Percentiles rank a stretch among this genome's conserved stretches.
phyloP scores from a whole-genome alignment of 2,329 filamentous ascomycete genomes.

The Colletotrichum sp. region DNA sequence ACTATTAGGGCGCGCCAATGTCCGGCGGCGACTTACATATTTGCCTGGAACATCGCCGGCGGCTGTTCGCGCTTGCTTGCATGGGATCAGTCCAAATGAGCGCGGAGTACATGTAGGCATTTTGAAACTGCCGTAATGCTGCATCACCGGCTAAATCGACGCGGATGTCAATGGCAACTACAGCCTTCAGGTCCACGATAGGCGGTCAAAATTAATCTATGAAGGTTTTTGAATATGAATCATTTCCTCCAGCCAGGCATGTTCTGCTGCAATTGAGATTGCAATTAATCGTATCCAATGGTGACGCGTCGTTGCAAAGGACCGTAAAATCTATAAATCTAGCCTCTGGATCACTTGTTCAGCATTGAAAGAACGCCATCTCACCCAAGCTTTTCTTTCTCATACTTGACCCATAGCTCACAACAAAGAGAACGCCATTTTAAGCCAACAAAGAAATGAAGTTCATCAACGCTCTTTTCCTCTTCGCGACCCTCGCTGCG shows the following conservation, averaged over 20 bases:
- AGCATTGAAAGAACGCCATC: rapidly evolving
- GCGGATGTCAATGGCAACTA: background rate
- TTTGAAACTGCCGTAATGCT: background rate
- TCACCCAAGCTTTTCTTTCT: background rate
- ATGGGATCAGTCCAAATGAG: background rate
- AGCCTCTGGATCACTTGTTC: background rate
- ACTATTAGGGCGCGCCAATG: background rate
- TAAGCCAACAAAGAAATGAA: background rate
- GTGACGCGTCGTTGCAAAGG: background rate
- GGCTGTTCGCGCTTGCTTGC: background rate
- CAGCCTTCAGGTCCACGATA: background rate
- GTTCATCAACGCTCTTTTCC: background rate
- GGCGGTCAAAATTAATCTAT: background rate
- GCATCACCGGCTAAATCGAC: background rate
- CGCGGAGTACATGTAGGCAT: background rate
- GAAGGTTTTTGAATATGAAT: background rate
- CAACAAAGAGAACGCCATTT: rapidly evolving
- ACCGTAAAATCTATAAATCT: background rate
- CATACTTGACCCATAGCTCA: background rate
- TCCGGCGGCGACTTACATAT: background rate
- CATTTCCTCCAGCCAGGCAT: background rate
- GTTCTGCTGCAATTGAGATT: background rate
- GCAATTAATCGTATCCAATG: background rate
- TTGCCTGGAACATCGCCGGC: background rate
- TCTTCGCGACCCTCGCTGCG: background rate